Percentiles rank a stretch among this genome's conserved stretches.
Evolutionary conservation across 176 grass and related monocot species (phyloP).

Genomic region (Zoysia japonica): DNA sequence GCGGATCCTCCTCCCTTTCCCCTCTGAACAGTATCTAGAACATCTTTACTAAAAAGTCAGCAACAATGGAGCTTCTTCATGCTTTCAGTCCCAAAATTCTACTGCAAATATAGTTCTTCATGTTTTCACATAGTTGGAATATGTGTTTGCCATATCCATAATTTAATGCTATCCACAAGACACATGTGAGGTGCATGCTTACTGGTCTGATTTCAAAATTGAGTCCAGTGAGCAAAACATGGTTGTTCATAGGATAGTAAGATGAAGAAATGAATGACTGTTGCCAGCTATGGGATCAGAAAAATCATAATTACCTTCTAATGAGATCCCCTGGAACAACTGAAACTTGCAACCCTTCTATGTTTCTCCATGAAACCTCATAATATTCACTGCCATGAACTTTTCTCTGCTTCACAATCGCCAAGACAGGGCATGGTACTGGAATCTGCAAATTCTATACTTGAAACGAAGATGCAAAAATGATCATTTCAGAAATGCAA

Average conservation of each 20-base stretch:
- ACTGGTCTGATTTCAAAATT: background rate
- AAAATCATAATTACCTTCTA: slow-evolving; percentile 59
- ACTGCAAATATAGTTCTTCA: background rate
- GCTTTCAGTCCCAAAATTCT: background rate
- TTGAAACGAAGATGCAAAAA: slow-evolving; percentile 24
- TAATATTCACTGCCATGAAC: slow-evolving; percentile 73
- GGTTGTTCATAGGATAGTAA: background rate
- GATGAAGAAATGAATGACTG: background rate
- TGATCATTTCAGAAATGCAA: slow-evolving; percentile 5
- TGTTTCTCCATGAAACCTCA: slow-evolving; percentile 82
- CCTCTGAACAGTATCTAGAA: background rate
- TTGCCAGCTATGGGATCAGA: background rate
- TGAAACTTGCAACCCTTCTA: slow-evolving; percentile 64
- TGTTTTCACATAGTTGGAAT: background rate
- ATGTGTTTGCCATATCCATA: background rate
- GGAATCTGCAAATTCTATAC: slow-evolving; percentile 61
- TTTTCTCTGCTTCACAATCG: slow-evolving; percentile 73
- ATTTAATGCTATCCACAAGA: background rate
- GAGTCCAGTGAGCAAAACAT: background rate
- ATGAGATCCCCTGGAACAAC: slow-evolving; percentile 72
- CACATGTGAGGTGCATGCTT: background rate
- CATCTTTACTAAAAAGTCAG: background rate
- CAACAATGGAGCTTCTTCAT: background rate
- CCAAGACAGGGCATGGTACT: slow-evolving; percentile 74
- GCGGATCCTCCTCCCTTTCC: background rate